phyloP scores from a whole-genome alignment of 2,329 filamentous ascomycete species.

The Penicillium aurantiogriseum region DNA sequence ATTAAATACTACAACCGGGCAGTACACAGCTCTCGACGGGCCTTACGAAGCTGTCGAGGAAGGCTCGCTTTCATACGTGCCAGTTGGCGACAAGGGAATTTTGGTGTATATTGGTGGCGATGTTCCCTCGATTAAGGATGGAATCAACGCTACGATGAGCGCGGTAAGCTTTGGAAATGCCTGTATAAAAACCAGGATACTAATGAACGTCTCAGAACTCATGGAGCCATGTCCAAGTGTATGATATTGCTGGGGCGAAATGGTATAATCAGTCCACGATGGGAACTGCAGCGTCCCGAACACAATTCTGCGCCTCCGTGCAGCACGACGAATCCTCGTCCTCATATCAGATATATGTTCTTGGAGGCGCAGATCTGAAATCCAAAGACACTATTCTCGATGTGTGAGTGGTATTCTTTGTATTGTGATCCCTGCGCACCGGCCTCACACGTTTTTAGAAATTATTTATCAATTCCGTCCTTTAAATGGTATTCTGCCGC shows the following conservation, averaged over 20 bases:
- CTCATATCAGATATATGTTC: constrained; percentile 16
- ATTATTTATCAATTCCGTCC: constrained; percentile 18
- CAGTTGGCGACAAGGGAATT: constrained; percentile 7
- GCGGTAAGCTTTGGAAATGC: not conserved
- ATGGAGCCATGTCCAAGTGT: constrained; percentile 16
- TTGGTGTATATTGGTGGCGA: constrained; percentile 20
- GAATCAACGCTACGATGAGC: constrained; percentile 12
- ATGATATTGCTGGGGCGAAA: constrained; percentile 13
- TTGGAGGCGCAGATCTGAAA: constrained; percentile 14
- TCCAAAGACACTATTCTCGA: constrained; percentile 6
- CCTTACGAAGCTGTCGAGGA: constrained; percentile 13
- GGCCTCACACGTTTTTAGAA: not conserved
- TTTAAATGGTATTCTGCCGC: constrained; percentile 19
- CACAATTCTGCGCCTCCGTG: constrained; percentile 17
- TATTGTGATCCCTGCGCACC: no score
- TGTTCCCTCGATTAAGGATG: constrained; percentile 12
- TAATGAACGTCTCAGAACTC: constrained; percentile 5
- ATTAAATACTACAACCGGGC: constrained; percentile 15
- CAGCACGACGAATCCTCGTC: constrained; percentile 10
- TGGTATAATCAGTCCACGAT: constrained; percentile 22
- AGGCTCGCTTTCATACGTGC: constrained; percentile 14
- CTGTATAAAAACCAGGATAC: not conserved
- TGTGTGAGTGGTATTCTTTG: constrained; percentile 6
- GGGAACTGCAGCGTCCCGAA: constrained; percentile 12
- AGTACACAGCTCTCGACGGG: constrained; percentile 4